A percentile compares a stretch with the other conserved stretches of the same genome.
Conservation (phyloP, 441 rosid species). For the Raphanus hybrid region DNA sequence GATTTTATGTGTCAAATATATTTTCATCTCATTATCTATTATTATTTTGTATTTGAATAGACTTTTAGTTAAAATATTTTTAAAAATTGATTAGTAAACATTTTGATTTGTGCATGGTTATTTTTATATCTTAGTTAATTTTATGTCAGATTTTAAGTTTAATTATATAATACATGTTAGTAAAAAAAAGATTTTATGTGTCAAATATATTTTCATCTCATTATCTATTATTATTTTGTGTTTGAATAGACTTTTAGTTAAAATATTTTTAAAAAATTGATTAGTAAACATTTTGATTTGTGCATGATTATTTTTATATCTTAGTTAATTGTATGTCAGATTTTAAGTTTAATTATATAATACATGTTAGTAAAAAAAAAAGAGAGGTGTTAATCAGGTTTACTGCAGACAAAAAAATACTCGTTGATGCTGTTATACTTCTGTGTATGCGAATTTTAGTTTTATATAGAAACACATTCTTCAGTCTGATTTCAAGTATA, state of each 20-base stretch:
- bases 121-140: too few species aligned
- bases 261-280: too few species aligned
- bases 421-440: not conserved
- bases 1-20: too few species aligned
- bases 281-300: not conserved
- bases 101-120: not conserved
- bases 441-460: not conserved
- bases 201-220: not conserved
- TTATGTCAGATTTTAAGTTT: not conserved
- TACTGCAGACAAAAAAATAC: not conserved
- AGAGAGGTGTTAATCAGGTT: not conserved
- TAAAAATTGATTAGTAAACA: too few species aligned
- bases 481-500: not conserved
- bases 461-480: not conserved
- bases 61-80: not conserved
- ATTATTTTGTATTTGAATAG: not conserved
- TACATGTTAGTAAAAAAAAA: too few species aligned
- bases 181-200: too few species aligned
- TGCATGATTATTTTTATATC: not conserved
- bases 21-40: not conserved
- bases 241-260: not conserved
- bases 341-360: too few species aligned
- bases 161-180: too few species aligned
- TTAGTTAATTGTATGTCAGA: not conserved
- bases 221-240: not conserved